Conservation (phyloP, 2,329 filamentous ascomycete species). For the Arthrobotrys sinensis region DNA sequence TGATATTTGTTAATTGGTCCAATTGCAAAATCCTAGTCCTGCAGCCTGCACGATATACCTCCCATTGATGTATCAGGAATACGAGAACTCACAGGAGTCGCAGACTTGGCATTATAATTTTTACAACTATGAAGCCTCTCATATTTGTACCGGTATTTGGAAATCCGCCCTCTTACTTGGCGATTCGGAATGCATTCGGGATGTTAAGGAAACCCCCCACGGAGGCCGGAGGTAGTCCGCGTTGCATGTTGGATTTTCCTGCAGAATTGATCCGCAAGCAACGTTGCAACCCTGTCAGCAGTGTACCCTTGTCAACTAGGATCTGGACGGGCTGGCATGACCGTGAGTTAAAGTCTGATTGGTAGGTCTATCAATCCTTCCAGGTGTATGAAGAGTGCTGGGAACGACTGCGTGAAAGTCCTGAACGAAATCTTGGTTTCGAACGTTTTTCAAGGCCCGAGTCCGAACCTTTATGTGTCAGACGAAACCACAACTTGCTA, state of each 20-base stretch:
- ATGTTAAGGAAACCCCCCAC: constrained; percentile 1
- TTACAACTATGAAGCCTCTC: background rate
- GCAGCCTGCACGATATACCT: background rate
- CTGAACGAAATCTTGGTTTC: too few relatives aligned
- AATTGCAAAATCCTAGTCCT: background rate
- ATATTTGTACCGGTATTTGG: background rate
- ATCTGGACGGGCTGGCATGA: background rate
- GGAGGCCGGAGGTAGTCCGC: background rate
- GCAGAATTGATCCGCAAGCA: constrained; percentile 11
- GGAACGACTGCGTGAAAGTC: too few relatives aligned
- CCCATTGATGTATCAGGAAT: constrained; percentile 7
- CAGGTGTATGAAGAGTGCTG: too few relatives aligned
- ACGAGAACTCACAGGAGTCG: constrained; percentile 4
- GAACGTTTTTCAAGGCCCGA: too few relatives aligned
- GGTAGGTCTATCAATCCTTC: background rate
- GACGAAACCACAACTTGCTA: background rate
- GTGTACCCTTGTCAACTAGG: background rate
- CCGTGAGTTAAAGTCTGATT: background rate
- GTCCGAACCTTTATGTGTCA: background rate
- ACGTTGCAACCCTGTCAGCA: constrained; percentile 4
- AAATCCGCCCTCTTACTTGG: background rate
- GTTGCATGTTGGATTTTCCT: constrained; percentile 50
- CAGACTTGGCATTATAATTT: constrained; percentile 7
- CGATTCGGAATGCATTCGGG: background rate
- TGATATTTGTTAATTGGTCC: background rate